Evolutionary conservation across 2,329 filamentous ascomycete genomes (phyloP).

Genomic region (Ophiobolus disseminans): DNA sequence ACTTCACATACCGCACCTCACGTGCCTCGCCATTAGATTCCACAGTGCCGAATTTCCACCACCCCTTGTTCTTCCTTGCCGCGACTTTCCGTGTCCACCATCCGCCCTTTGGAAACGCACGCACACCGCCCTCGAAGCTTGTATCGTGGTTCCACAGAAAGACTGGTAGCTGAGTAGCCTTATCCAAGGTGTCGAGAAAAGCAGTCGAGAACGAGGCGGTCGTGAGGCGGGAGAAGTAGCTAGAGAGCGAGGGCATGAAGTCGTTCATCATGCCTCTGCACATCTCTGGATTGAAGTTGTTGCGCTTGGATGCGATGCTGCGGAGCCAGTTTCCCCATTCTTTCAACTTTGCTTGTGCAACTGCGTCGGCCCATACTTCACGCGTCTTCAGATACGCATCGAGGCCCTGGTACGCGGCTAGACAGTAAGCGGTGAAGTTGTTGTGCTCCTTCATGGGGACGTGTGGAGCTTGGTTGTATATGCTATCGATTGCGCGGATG

Average conservation of each 20-base stretch:
- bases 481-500: slow-evolving; percentile 69
- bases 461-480: slow-evolving; percentile 65
- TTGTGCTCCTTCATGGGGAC: slow-evolving; percentile 60
- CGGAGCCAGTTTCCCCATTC: slow-evolving; percentile 62
- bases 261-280: slow-evolving; percentile 36
- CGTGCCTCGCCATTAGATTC: slow-evolving; percentile 21
- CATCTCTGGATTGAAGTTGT: slow-evolving; percentile 23
- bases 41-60: slow-evolving; percentile 29
- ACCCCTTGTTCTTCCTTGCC: slow-evolving; percentile 59
- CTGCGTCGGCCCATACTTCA: no score
- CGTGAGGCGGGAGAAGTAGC: no score
- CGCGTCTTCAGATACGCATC: slow-evolving; percentile 66
- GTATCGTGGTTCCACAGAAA: slow-evolving; percentile 24
- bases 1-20: no score
- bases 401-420: slow-evolving; percentile 67
- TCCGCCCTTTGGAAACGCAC: no score
- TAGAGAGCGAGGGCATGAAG: slow-evolving; percentile 35
- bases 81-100: no score
- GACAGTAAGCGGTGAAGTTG: slow-evolving; percentile 65
- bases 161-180: slow-evolving; percentile 13
- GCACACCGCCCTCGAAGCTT: no score
- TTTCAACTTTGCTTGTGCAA: no score
- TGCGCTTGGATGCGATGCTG: slow-evolving; percentile 35
- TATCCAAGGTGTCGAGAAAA: no score
- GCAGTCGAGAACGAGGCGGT: no score